Evolutionary conservation across 208 protist genomes (phyloP), one percentile per base, ranked within the genome.

Genomic region (Crithidia brevicula): DNA sequence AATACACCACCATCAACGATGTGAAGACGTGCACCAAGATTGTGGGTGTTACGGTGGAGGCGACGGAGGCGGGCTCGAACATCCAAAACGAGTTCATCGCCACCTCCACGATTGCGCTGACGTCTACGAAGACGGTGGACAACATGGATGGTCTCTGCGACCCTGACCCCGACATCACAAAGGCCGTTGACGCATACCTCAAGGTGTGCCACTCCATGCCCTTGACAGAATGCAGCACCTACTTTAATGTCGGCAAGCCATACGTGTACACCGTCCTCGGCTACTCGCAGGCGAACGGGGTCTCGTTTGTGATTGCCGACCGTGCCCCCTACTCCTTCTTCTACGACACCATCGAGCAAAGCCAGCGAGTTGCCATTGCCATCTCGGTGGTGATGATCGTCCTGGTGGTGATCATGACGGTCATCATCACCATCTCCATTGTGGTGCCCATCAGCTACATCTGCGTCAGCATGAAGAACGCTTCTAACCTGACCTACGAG

Each of bases 391-490:
- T 52, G 11, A 54, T 65, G 59, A 65, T 65, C 16, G 59, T 54
- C 2, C 3, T 65, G 13, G 46, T 65, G 8, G 59, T 65, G 3
- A 11, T 54, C 46, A 27, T 65, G 46, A 51, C 59, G 3, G 28
- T 65, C 22, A 22, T 54, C 11, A 54, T 65, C 46, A 38, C 57
- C 57, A 9, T 73, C 16, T 45, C 54, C 11, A 79, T 82, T 22
- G 65, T 64, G 4, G 43, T 79, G 15, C 81, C 81, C 2, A 64
- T 86, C 28, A 57, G 56, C 23, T 76, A 62, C 51, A 86, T 86
- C 53, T 78, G 72, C 64, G 42, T 36, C 6, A 68, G 81, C 63
- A 78, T 86, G 72, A 57, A 67, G 20, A 40, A 49, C 20, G 76
- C 72, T 7, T 72, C 73, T 22, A 68, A 60, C 18, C 60, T 82